Evolutionary conservation across 2,329 filamentous ascomycete species (phyloP), one percentile per base, ranked within the genome.

Genomic region (Rhinocladiella similis): DNA sequence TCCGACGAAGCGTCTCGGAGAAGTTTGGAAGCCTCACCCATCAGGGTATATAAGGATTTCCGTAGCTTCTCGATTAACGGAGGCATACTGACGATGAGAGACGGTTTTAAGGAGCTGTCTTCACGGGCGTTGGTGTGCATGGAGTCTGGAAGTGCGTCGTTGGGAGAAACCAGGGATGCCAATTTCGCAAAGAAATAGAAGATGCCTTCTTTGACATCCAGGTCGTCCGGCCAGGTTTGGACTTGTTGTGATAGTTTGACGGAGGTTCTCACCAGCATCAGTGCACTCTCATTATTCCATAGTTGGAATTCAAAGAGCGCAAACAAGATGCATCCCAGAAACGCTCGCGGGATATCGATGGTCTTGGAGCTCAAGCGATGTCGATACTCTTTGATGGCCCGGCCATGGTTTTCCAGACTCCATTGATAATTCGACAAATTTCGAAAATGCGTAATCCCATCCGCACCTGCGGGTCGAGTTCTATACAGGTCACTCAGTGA

Each of bases 221-320:
- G 14, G n/a, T 46, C 22, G 19, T 27, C 20, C 9, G 43, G 43
- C 12, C 43, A 46, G 3, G 7, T 22, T 22, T 46, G 22, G 20
- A 46, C 25, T 10, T 25, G 43, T 14, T 20, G 12, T 9, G n/a
- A 25, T n/a, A 29, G 9, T n/a, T 46, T 46, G 43, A 27, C 13
- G 4, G 20, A 46, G 20, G 19, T 46, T 16, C 25, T 22, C 4
- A 29, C 43, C n/a, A 46, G 25, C 10, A 46, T n/a, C 19, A 29
- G 12, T 16, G 43, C 43, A 27, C 9, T 46, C 3, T 29, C 43
- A 20, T 25, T 22, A 20, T 46, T 46, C 43, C 43, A 25, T 16
- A 46, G 6, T 27, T 46, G 20, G 14, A 46, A 29, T 6, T 82
- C 83, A 7, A 74, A 73, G 13, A 83, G 82, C 13, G 85, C 69